A percentile compares a stretch with the other conserved stretches of the same genome.
Conservation (phyloP, 495 filamentous ascomycete genomes). For the Hypoxylon trugodes region DNA sequence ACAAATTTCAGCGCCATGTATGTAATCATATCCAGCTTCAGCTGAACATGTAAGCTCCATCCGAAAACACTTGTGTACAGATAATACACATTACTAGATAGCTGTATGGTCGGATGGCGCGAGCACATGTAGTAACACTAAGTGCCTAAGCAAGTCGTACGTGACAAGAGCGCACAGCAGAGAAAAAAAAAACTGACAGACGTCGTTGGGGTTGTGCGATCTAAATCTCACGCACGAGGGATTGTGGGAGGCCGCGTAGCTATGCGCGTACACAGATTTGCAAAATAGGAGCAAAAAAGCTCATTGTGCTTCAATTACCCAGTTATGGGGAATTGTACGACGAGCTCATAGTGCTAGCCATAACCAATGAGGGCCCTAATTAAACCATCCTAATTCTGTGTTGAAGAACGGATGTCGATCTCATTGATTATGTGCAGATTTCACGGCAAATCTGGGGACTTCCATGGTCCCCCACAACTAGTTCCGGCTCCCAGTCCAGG, state of each 20-base stretch:
- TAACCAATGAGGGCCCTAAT: constrained; percentile 14
- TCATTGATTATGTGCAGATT: constrained; percentile 38
- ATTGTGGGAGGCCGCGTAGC: constrained; percentile 17
- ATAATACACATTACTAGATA: constrained; percentile 11
- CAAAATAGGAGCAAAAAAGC: constrained; percentile 15
- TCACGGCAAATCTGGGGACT: constrained; percentile 30
- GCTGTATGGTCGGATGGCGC: constrained; percentile 3
- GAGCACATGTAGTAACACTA: constrained; percentile 7
- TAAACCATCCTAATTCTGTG: constrained; percentile 19
- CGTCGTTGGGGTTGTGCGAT: constrained; percentile 31
- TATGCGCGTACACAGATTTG: constrained; percentile 14
- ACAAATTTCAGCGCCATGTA: no score
- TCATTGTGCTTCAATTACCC: constrained; percentile 17
- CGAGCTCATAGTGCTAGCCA: background rate
- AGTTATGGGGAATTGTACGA: constrained; percentile 13
- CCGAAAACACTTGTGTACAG: background rate
- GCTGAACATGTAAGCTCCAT: background rate
- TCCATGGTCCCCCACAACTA: constrained; percentile 20
- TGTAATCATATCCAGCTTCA: background rate
- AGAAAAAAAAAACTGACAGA: constrained; percentile 31
- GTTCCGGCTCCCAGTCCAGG: no score
- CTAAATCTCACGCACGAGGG: constrained; percentile 20
- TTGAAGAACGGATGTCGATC: constrained; percentile 28
- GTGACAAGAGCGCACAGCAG: constrained; percentile 31
- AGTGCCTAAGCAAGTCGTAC: constrained; percentile 29